phyloP scores from a whole-genome alignment of 495 filamentous ascomycete species.

The Annulohypoxylon bovei region DNA sequence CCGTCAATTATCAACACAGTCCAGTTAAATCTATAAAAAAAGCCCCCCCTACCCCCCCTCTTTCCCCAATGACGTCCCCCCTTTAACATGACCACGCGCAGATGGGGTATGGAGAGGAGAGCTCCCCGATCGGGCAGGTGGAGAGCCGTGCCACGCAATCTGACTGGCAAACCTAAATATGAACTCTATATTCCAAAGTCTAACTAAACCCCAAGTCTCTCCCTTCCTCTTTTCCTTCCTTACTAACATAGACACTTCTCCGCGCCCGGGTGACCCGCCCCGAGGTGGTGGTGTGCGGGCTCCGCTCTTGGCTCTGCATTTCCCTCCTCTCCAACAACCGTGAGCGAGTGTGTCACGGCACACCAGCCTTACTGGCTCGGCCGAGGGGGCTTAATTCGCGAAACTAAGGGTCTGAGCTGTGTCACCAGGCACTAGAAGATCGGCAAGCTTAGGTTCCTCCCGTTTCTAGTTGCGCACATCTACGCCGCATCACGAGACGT shows the following conservation, averaged over 20 bases:
- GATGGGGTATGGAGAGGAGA: constrained; percentile 1
- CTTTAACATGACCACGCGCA: constrained; percentile 26
- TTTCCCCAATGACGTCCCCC: not conserved
- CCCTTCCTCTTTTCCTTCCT: not conserved
- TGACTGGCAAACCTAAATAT: constrained; percentile 30
- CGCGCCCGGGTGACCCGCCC: constrained; percentile 4
- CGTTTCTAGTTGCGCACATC: constrained; percentile 9
- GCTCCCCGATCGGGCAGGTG: constrained; percentile 37
- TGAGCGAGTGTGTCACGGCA: constrained; percentile 20
- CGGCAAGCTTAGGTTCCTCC: constrained; percentile 1
- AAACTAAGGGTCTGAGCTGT: constrained; percentile 1
- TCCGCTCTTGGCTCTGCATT: not conserved
- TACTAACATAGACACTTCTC: constrained; percentile 6
- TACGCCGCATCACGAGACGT: constrained; percentile 26
- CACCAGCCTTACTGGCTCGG: constrained; percentile 32
- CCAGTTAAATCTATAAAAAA: not conserved
- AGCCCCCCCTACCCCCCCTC: no score
- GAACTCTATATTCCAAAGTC: not conserved
- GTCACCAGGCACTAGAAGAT: constrained; percentile 16
- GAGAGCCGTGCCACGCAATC: constrained; percentile 18
- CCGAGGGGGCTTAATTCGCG: not conserved
- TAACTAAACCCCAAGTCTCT: not conserved
- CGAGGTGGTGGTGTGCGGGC: constrained; percentile 9
- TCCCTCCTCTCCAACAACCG: not conserved
- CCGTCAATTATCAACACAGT: constrained; percentile 8